These are phyloP conservation scores for Lachnellula occidentalis DNA, from an alignment of 2,329 filamentous ascomycete genomes.

Conservation along the genomic window DNA sequence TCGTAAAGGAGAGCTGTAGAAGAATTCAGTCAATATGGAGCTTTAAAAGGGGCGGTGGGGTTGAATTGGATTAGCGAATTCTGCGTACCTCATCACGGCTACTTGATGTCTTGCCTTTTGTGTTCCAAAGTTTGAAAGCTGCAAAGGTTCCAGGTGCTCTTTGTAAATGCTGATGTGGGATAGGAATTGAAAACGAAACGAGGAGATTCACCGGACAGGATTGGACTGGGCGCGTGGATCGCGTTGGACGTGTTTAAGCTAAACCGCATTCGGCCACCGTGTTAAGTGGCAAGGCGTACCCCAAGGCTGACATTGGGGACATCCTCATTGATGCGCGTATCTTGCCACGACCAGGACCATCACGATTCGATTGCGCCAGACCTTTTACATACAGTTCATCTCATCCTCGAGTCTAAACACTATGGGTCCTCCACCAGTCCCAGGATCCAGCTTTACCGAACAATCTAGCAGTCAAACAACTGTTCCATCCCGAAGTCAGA, in stretches of 20 bases:
- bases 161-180: slow-evolving; percentile 2
- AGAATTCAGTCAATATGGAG: slow-evolving; percentile 17
- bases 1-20: slow-evolving; percentile 70
- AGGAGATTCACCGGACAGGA: too few species aligned
- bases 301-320: too few species aligned
- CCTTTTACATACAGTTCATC: background rate
- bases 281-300: too few species aligned
- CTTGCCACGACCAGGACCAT: too few species aligned
- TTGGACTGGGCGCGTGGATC: slow-evolving; percentile 7
- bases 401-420: slow-evolving; percentile 1
- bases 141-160: background rate
- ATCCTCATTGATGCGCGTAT: too few species aligned
- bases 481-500: slow-evolving; percentile 43
- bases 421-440: slow-evolving; percentile 35
- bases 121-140: background rate
- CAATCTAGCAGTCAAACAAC: slow-evolving; percentile 12
- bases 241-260: background rate
- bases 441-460: slow-evolving; percentile 14
- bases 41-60: slow-evolving; percentile 25
- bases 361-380: too few species aligned
- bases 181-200: background rate
- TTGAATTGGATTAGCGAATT: slow-evolving; percentile 3
- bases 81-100: slow-evolving; percentile 31
- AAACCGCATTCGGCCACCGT: slow-evolving; percentile 3
- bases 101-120: background rate